phyloP scores from a whole-genome alignment of 192 early-diverging fungal species.

The Haplosporangium gracile region DNA sequence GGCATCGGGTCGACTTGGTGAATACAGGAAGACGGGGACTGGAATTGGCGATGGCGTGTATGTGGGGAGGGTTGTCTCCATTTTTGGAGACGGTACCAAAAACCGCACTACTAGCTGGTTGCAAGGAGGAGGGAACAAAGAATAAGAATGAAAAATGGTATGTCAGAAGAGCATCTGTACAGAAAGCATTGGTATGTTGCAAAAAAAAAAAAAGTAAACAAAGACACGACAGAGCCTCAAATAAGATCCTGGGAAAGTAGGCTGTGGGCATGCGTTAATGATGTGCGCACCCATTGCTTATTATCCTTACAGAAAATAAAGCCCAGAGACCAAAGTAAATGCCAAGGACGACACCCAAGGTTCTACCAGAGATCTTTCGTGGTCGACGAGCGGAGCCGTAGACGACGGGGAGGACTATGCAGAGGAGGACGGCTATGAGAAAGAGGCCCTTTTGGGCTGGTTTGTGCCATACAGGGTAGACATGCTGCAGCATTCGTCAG shows the following conservation, averaged over 20 bases:
- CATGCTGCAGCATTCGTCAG: constrained; percentile 39
- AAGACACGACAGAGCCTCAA: too few species aligned
- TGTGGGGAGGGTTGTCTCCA: constrained; percentile 27
- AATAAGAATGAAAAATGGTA: neutral
- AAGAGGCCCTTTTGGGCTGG: constrained; percentile 32
- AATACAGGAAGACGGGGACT: constrained; percentile 23
- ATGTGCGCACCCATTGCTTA: too few species aligned
- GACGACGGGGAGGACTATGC: constrained; percentile 36
- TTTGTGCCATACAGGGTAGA: constrained; percentile 47
- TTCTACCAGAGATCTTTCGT: constrained; percentile 25
- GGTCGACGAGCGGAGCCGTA: constrained; percentile 23
- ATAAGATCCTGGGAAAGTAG: too few species aligned
- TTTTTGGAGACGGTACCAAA: constrained; percentile 28
- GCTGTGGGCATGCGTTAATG: too few species aligned
- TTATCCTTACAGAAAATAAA: constrained; percentile 25
- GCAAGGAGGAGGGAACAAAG: neutral
- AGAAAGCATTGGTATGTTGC: neutral
- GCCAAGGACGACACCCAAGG: constrained; percentile 31
- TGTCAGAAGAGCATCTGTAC: neutral
- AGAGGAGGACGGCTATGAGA: constrained; percentile 37
- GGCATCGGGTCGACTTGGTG: constrained; percentile 28
- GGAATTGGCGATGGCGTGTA: constrained; percentile 45
- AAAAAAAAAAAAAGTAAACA: too few species aligned
- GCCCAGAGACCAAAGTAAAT: constrained; percentile 45
- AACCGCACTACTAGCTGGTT: constrained; percentile 33